Percentiles rank a stretch among this genome's conserved stretches.
phyloP scores from a whole-genome alignment of 1,284 basidiomycete species.

The Singerocomus inundabilis region DNA sequence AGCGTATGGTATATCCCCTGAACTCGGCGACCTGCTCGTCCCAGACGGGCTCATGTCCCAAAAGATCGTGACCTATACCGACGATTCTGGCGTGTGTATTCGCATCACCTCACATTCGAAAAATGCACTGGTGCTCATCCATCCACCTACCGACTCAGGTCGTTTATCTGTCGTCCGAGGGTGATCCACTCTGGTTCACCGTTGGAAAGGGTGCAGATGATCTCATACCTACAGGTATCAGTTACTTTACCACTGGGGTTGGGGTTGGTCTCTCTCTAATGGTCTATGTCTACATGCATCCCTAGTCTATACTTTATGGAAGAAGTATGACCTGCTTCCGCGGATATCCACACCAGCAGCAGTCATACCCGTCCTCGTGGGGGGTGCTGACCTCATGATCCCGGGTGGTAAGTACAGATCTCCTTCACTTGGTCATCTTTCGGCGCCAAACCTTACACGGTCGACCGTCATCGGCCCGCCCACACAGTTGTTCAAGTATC shows the following conservation, averaged over 20 bases:
- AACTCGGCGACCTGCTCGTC: conserved; percentile 61
- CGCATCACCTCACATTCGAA: neutral
- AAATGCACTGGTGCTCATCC: neutral
- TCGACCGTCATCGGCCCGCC: neutral
- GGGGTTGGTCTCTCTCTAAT: neutral
- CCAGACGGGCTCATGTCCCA: conserved; percentile 67
- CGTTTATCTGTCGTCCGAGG: conserved; percentile 63
- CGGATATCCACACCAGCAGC: conserved; percentile 60
- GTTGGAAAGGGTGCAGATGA: conserved; percentile 65
- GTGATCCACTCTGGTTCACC: conserved; percentile 82
- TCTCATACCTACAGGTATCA: conserved; percentile 65
- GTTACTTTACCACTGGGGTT: neutral
- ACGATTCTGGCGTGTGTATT: conserved; percentile 59
- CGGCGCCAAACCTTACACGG: conserved; percentile 2
- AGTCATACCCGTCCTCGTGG: conserved; percentile 63
- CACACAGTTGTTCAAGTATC: conserved; percentile 56
- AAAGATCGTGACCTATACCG: conserved; percentile 62
- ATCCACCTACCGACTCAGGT: conserved; percentile 37
- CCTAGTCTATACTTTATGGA: conserved; percentile 73
- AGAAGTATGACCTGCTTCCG: conserved; percentile 60
- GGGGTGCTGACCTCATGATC: conserved; percentile 78
- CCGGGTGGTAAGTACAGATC: conserved; percentile 59
- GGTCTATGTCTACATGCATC: neutral
- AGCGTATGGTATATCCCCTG: conserved; percentile 45
- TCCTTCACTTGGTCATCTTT: neutral